Evolutionary conservation across 257 asterid genomes (phyloP).

Genomic region (Solanum infundibuliforme): DNA sequence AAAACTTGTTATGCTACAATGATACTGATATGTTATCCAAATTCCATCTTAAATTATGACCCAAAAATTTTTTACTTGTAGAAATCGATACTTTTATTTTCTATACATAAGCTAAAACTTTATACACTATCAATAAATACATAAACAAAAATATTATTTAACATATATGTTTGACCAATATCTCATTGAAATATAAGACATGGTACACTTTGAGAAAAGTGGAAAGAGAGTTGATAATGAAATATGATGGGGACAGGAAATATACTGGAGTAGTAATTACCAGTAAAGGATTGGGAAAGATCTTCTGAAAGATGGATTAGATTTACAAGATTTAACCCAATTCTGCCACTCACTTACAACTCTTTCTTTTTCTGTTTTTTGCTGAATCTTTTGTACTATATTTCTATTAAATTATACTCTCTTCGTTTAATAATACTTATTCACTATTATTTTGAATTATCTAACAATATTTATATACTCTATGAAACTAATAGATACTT

Average conservation of each 20-base stretch:
- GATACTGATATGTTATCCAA: neutral
- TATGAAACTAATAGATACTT: too few relatives aligned
- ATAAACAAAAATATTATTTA: neutral
- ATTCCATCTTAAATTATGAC: neutral
- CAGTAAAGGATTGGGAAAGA: neutral
- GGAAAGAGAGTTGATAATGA: neutral
- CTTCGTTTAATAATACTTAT: too few relatives aligned
- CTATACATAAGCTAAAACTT: neutral
- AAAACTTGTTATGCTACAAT: neutral
- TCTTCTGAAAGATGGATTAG: neutral
- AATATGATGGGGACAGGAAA: conserved; percentile 3
- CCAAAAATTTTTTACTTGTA: too few relatives aligned
- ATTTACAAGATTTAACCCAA: neutral
- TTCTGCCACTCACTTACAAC: neutral
- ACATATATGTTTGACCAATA: neutral
- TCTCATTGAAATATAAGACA: neutral
- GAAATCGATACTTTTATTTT: too few relatives aligned
- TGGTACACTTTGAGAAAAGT: neutral
- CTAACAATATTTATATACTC: too few relatives aligned
- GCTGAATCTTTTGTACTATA: conserved; percentile 1
- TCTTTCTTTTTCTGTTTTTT: neutral
- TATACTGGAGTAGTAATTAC: neutral
- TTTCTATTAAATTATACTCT: neutral
- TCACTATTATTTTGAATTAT: too few relatives aligned
- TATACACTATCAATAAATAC: neutral